Base-by-base conservation (phyloP, 305 asterid species). In the Stenogyne calaminthoides region DNA sequence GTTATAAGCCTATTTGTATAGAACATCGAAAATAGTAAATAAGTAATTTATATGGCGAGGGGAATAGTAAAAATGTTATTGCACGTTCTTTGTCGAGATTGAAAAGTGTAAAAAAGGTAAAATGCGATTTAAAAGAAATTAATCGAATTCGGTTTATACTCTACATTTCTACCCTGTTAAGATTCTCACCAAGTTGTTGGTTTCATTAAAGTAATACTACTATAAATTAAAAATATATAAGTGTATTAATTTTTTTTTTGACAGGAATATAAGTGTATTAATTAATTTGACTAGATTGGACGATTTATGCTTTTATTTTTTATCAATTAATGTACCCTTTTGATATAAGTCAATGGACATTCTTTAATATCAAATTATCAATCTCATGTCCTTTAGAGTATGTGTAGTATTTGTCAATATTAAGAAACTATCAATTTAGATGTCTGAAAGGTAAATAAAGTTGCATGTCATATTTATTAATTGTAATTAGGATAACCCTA, bases 351-450 rank as follows among this genome's bases (percentile, higher is more conserved):
- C 56, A 49, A 49, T 15, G 56, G 56, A 16, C 16, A 15, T 49
- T 49, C 19, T n/a, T 55, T 55, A 19, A 68, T 32, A 10, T 15
- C 3, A 51, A 16, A n/a, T n/a, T n/a, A n/a, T n/a, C n/a, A n/a
- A n/a, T n/a, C n/a, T n/a, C 7, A 34, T 55, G 71, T 64, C 56
- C 66, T 55, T 10, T 34, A 6, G 32, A 22, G 37, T 29, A 68
- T 36, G 79, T 49, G 70, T n/a, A 22, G 64, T 60, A n/a, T 60
- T 18, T 54, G 46, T 73, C 72, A 56, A 64, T 15, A 61, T 72
- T 46, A 61, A 71, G 51, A 42, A 64, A 54, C 51, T 19, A 42
- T 37, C 39, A 40, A 69, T 68, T 51, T 40, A 40, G 64, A 58
- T 64, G 46, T 56, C 49, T 44, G 15, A 49, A 16, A 46, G 18